Conservation (phyloP, 441 rosid species). For the Jatropha podagrica region DNA sequence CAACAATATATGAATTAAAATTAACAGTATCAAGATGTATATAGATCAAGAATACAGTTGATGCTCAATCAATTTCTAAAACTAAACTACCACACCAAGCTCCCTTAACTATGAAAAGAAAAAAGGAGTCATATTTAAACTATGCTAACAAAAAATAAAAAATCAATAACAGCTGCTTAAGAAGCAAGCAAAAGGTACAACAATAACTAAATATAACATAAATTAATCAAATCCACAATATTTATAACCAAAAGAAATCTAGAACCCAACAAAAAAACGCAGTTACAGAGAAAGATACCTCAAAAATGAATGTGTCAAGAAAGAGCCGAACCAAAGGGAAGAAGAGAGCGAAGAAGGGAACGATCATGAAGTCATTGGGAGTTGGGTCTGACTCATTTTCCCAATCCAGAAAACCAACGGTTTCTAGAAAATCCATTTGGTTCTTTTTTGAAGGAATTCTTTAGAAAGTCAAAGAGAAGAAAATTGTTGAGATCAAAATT, state of each 20-base stretch:
- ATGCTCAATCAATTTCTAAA: neutral
- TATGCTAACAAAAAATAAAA: no score
- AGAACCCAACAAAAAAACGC: neutral
- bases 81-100: neutral
- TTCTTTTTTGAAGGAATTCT: neutral
- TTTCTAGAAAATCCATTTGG: slow-evolving; percentile 29
- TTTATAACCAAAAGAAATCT: neutral
- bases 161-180: no score
- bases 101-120: no score
- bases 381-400: slow-evolving; percentile 72
- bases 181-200: no score
- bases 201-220: no score
- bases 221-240: neutral
- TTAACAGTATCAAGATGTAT: neutral
- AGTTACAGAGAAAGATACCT: slow-evolving; percentile 40
- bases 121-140: no score
- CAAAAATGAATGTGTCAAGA: slow-evolving; percentile 71
- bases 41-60: neutral
- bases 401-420: slow-evolving; percentile 40
- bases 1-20: neutral
- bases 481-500: neutral
- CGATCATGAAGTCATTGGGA: slow-evolving; percentile 49
- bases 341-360: slow-evolving; percentile 64
- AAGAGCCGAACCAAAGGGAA: slow-evolving; percentile 67
- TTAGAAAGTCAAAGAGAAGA: neutral